Evolutionary conservation across 2,329 filamentous ascomycete species (phyloP), one percentile per base, ranked within the genome.

Genomic region (Diaporthe sp.): DNA sequence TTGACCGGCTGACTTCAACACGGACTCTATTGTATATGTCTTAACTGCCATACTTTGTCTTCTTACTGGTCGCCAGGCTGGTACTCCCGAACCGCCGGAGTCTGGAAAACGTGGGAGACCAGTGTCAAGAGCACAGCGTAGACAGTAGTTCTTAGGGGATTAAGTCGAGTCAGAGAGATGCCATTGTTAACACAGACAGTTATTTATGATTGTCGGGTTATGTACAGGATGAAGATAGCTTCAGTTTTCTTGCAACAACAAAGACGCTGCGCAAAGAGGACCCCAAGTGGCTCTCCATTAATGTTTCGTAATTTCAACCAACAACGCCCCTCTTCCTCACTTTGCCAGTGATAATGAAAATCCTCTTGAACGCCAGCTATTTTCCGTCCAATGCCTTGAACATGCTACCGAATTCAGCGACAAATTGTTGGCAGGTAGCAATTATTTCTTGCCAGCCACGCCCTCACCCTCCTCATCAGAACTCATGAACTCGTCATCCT

Each of bases 401-500:
- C 6, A 10, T 7, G n/a, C 12, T 7, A 28, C 25, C 17, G 17
- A 20, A 20, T 47, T n/a, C 22, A 71, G 20, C 20, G 53, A 44
- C 53, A 73, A 57, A 53, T 75, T 71, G 74, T 63, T 77, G 58
- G 28, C 28, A n/a, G 25, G 8, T 8, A 60, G n/a, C 60, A 39
- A 42, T 73, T 71, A 78, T 42, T 77, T 76, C 74, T 78, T 79
- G 68, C 77, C 78, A 17, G 76, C 75, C 12, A 76, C 80, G 37
- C 85, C 83, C 8, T 86, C 85, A 17, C 90, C 88, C 47, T 92
- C 91, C n/a, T 92, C 90, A 71, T 90, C 90, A 13, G 90, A 92
- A 79, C 91, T 93, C 90, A 93, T 91, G 77, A 93, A 93, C 80
- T 94, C 92, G 63, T 95, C 93, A 72, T 94, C 93, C 47, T 96